Percentiles rank a stretch among this genome's conserved stretches.
Evolutionary conservation across 257 asterid species (phyloP).

Genomic region (Capsicum rhomboideum): DNA sequence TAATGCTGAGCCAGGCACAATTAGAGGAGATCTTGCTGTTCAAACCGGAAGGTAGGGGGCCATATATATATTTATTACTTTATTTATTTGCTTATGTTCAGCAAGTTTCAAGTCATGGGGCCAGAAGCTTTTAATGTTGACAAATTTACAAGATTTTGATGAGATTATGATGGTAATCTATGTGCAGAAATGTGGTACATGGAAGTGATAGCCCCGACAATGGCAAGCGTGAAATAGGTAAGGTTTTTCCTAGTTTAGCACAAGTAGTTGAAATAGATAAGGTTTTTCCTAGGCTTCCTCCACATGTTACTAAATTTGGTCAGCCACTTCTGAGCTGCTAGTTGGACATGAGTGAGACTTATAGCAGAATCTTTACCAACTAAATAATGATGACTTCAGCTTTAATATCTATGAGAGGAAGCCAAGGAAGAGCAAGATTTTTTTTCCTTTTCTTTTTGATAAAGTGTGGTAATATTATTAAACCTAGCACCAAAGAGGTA

Average conservation of each 20-base stretch:
- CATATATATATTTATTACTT: background rate
- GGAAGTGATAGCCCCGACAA: constrained; percentile 96
- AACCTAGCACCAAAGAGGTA: background rate
- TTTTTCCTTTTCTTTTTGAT: background rate
- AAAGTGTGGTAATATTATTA: background rate
- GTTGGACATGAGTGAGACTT: background rate
- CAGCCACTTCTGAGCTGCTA: background rate
- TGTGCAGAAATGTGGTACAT: constrained; percentile 85
- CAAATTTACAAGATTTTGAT: background rate
- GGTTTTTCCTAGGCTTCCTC: background rate
- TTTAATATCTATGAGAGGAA: background rate
- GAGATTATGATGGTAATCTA: background rate
- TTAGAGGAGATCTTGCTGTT: constrained; percentile 93
- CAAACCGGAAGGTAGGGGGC: constrained; percentile 82
- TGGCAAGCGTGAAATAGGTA: constrained; percentile 84
- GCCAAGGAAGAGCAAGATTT: background rate
- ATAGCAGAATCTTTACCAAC: background rate
- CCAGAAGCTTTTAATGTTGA: background rate
- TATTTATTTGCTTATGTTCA: background rate
- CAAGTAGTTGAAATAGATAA: constrained; percentile 39
- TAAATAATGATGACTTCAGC: background rate
- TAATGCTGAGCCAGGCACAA: constrained; percentile 94
- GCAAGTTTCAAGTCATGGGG: background rate
- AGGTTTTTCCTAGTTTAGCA: background rate
- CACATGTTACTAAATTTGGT: background rate